These are phyloP conservation scores for Pythium phragmitis DNA, from an alignment of 352 stramenopile genomes.

Conservation along the genomic window DNA sequence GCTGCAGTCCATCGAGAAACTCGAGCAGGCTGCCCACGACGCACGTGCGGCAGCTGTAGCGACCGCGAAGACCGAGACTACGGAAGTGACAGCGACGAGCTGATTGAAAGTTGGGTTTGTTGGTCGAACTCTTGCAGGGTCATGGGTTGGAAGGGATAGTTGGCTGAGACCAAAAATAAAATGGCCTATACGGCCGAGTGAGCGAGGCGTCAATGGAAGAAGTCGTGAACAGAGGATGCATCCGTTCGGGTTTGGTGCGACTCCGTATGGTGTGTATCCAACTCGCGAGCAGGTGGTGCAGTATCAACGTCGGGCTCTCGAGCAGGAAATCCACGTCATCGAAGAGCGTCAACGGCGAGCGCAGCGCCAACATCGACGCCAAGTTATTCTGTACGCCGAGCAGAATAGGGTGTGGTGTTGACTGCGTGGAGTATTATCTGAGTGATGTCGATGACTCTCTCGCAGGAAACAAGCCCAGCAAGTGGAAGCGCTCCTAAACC, in stretches of 20 bases:
- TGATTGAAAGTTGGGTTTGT: constrained; percentile 5
- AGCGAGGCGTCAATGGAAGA: neutral
- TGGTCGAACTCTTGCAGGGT: neutral
- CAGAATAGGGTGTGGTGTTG: neutral
- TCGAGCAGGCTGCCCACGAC: constrained; percentile 20
- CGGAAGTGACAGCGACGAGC: constrained; percentile 17
- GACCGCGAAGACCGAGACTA: neutral
- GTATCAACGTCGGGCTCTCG: constrained; percentile 24
- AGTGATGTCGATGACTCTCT: neutral
- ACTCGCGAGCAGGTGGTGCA: constrained; percentile 7
- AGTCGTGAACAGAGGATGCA: constrained; percentile 5
- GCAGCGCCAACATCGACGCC: neutral
- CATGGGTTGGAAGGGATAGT: neutral
- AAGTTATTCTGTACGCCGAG: constrained; percentile 10
- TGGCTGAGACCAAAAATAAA: neutral
- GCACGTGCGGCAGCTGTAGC: neutral
- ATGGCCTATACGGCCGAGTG: neutral
- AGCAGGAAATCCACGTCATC: constrained; percentile 17
- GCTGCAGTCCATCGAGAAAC: constrained; percentile 46
- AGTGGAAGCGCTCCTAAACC: neutral
- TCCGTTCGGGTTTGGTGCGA: neutral
- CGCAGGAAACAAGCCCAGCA: constrained; percentile 1
- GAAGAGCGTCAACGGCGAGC: constrained; percentile 13
- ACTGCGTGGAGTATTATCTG: neutral
- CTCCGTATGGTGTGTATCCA: neutral